These are phyloP conservation scores for Parmelia sp. DNA, from an alignment of 495 filamentous ascomycete species.

Conservation along the genomic window DNA sequence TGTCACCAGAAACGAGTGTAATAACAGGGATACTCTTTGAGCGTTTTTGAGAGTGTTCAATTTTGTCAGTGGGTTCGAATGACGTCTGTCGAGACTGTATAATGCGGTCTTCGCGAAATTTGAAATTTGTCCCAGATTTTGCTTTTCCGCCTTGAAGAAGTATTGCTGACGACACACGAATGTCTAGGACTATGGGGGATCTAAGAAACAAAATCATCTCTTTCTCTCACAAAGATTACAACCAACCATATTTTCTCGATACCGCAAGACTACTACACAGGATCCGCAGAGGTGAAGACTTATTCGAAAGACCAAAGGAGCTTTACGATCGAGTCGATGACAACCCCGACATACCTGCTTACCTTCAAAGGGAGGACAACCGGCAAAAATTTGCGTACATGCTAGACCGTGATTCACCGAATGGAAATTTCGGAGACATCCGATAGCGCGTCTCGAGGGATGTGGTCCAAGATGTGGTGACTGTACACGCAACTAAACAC, in stretches of 20 bases:
- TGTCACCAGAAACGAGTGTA: too few species aligned
- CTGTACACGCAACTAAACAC: too few species aligned
- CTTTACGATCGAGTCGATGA: slow-evolving; percentile 37
- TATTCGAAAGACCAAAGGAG: slow-evolving; percentile 44
- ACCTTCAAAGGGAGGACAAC: slow-evolving; percentile 30
- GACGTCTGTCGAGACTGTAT: background rate
- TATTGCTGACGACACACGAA: background rate
- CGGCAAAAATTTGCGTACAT: slow-evolving; percentile 31
- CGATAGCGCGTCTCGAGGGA: background rate
- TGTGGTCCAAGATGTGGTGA: background rate
- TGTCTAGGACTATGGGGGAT: slow-evolving; percentile 40
- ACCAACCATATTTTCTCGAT: slow-evolving; percentile 40
- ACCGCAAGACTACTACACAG: slow-evolving; percentile 37
- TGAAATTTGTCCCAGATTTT: background rate
- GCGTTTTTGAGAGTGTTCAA: background rate
- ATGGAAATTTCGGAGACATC: slow-evolving; percentile 34
- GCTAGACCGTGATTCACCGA: slow-evolving; percentile 32
- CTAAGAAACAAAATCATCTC: slow-evolving; percentile 44
- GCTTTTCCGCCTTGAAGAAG: background rate
- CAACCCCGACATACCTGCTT: slow-evolving; percentile 40
- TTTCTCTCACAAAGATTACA: slow-evolving; percentile 44
- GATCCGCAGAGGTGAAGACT: slow-evolving; percentile 43
- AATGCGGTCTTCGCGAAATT: background rate
- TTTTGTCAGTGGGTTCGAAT: background rate
- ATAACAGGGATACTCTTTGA: too few species aligned